Base-by-base conservation (phyloP, 1,139 yeast species). In the Suhomyces ambrosiae region DNA sequence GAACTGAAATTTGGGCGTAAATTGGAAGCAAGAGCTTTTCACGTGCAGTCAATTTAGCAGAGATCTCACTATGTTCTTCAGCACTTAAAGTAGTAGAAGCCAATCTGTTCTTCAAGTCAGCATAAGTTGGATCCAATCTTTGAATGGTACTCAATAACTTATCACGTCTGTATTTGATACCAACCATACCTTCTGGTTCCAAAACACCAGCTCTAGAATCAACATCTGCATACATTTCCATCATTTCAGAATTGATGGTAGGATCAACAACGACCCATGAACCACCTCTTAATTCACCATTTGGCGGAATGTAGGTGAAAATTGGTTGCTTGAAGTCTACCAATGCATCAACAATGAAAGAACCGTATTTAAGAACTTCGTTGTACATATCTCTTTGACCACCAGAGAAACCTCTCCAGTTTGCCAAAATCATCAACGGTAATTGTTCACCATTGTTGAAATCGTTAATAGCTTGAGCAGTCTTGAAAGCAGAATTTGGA, bases 321-420 rank as follows among this genome's bases (percentile, higher is more conserved):
- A 92, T 86, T 44, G 98, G 98, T 68, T 90, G 98, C 64, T 88
- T 88, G 78, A 84, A 92, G 55, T 83, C 96, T 53, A 89, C 96
- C 48, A 92, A 76, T 9, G 98, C 97, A 63, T 92, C 98, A 48
- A 92, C 98, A 68, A 92, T 92, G 65, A 76, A 89, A 4, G 97
- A 82, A 61, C 98, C 98, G 60, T 87, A 92, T 67, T 92, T 92
- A 70, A 92, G 82, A 36, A 92, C 96, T 70, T 92, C 98, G 58
- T 90, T 88, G 79, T 86, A 94, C 98, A 92, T 92, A 67, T 92
- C 98, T 63, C 97, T 86, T 74, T 94, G 98, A 66, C 98, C 98
- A 74, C 98, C 98, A 49, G 97, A 89, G 80, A 92, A 92, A 59
- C 98, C 98, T 82, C 98, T 86, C 98, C 98, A 92, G 78, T 92